Percentiles rank a stretch among this genome's conserved stretches.
phyloP scores from a whole-genome alignment of 2,329 filamentous ascomycete species.

The Phyllosticta citribraziliensis region DNA sequence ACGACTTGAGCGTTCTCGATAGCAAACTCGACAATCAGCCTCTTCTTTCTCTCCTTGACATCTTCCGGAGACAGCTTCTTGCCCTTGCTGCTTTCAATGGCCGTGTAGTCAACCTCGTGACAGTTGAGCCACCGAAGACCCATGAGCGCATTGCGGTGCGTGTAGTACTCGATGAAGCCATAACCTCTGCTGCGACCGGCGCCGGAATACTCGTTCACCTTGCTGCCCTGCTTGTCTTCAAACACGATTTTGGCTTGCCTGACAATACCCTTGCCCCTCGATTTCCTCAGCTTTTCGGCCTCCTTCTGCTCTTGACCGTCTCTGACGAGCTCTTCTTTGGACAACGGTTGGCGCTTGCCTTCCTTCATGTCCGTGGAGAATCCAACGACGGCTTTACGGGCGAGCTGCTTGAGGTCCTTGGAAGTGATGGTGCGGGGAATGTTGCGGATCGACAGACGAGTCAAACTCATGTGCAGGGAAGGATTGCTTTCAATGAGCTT shows the following conservation, averaged over 20 bases:
- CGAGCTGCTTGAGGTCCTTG: slow-evolving; percentile 84
- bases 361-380: slow-evolving; percentile 85
- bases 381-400: slow-evolving; percentile 83
- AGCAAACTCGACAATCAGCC: slow-evolving; percentile 90
- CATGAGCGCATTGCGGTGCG: slow-evolving; percentile 90
- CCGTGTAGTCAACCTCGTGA: slow-evolving; percentile 46
- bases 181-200: slow-evolving; percentile 84
- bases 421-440: slow-evolving; percentile 72
- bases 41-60: slow-evolving; percentile 67
- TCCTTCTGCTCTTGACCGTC: slow-evolving; percentile 72
- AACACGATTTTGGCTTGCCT: slow-evolving; percentile 92
- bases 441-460: slow-evolving; percentile 84
- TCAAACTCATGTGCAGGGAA: slow-evolving; percentile 76
- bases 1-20: slow-evolving; percentile 98
- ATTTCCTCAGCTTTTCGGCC: slow-evolving; percentile 68
- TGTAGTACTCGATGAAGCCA: slow-evolving; percentile 94
- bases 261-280: slow-evolving; percentile 78
- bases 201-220: slow-evolving; percentile 66
- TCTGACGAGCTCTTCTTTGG: slow-evolving; percentile 77
- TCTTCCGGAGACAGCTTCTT: slow-evolving; percentile 32
- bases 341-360: slow-evolving; percentile 65
- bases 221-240: slow-evolving; percentile 75
- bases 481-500: slow-evolving; percentile 87
- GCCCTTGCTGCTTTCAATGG: slow-evolving; percentile 37
- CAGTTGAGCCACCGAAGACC: slow-evolving; percentile 90